Base-by-base conservation (phyloP, 768 basidiomycete species). In the Mycena filopes region DNA sequence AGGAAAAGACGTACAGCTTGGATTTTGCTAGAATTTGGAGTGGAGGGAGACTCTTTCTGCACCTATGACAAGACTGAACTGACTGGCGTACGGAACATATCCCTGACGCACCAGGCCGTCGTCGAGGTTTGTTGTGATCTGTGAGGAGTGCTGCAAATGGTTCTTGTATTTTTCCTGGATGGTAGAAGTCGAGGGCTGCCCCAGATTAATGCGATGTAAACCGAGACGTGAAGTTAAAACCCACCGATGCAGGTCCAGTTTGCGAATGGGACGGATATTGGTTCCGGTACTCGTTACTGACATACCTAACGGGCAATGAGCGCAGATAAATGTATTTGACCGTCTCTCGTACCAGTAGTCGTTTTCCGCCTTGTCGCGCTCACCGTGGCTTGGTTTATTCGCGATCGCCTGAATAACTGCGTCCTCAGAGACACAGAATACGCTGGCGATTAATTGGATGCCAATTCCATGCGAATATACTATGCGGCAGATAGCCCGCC, bases 401-500 rank as follows among this genome's bases (percentile, higher is more conserved):
- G 58, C 48, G 15, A 64, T 43, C 3, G 63, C 63, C 21, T 46
- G 50, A 56, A 53, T 64, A 16, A 58, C 49, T n/a, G 49, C 58
- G 41, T 64, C 63, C 15, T 64, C 63, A 1, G 63, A 43, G 33
- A 64, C 56, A 28, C 49, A 51, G 45, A 50, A 64, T 11, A 64
- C 56, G 9, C 7, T 26, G 13, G 63, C 42, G 31, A 64, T 64
- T 18, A 4, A 8, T 26, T 58, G 41, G 33, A 54, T 16, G 1
- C 55, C 42, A 12, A 58, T 45, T 18, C 50, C 56, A 43, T 58
- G 55, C 1, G 63, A 25, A 40, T 48, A 64, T 15, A 64, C 63
- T 8, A 64, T 58, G 23, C 63, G 63, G 11, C 55, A 57, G 50
- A 64, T 64, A 1, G 63, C 63, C 4, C 63, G 49, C 16, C 63